Base-by-base conservation (phyloP, 495 filamentous ascomycete species). In the Pyronema omphalodes region DNA sequence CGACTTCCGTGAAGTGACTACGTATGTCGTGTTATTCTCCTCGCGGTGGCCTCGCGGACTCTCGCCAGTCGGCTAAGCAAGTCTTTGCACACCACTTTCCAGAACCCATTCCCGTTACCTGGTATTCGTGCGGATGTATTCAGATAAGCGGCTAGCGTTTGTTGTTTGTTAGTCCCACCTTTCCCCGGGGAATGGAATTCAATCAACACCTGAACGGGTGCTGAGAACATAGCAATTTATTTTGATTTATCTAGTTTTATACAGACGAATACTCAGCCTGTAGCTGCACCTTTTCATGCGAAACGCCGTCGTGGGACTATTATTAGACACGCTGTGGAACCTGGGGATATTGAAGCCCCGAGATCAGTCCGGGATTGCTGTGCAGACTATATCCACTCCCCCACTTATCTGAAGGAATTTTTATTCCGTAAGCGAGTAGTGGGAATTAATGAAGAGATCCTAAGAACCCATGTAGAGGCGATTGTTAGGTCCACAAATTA, bases 401-500 rank as follows among this genome's bases (percentile, higher is more conserved):
- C 69, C 7, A 63, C 73, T 3, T 65, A 65, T 7, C 57, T 78
- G 19, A 74, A 78, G 57, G 69, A 67, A 49, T 76, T 82, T 53
- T 65, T 67, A 9, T 66, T 81, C 17, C 63, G 62, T 19, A 68
- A 76, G n/a, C 61, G 63, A 14, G 66, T 82, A 35, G 48, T 65
- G 0, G 75, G 76, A 11, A 71, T 80, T 60, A 71, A 80, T 57
- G 60, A 69, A 29, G 67, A 70, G 3, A 58, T 44, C n/a, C 39
- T 80, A 7, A 70, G 67, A 53, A 53, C 67, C 15, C 66, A 70
- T 5, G 60, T 82, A 12, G 62, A 66, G 19, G 57, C 55, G 8
- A 54, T 79, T 11, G 73, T 84, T 15, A 66, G 71, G 36, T 59
- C 66, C 12, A 80, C 78, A 8, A 76, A 79, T 59, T 84, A 83